Base-by-base conservation (phyloP, 352 stramenopile species). In the Globisporangium acanthophoron region DNA sequence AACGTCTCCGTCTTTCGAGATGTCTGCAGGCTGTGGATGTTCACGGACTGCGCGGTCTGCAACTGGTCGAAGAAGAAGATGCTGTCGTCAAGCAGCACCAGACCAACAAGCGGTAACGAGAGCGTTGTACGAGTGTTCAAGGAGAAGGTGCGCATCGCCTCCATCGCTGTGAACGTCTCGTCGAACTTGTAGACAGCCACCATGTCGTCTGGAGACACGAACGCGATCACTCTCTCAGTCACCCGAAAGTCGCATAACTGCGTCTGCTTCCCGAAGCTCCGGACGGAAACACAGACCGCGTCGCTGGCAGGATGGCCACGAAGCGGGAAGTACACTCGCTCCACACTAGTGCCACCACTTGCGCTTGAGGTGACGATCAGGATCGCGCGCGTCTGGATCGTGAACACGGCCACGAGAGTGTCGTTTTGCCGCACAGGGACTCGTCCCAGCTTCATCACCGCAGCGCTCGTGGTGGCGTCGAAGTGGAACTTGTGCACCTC, bases 11-110 rank as follows among this genome's bases (percentile, higher is more conserved):
- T 54, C 43, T 66, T 63, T 31, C 66, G 60, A 37, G 76, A 86
- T 8, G 67, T 73, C 53, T 86, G 76, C 48, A 78, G 69, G 40
- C 71, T 86, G 7, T 63, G 65, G 15, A 72, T 24, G 46, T 78
- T 81, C 9, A 86, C 56, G 12, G 69, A 74, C 45, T 84, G 76
- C 3, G 73, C 64, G 0, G 57, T 59, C 5, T 69, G 65, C 12
- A 61, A 59, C 3, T 29, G 41, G 37, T 82, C 76, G 7, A 56
- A 69, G n/a, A 76, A 54, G 31, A 73, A 74, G 5, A 87, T 15
- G 0, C 12, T 53, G 55, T 29, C 41, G 29, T 71, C 55, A n/a
- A 64, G 33, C 39, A 74, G 21, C 24, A 64, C 11, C 8, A 69
- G n/a, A 20, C 54, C 52, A 2, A 9, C 15, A 5, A 69, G 24